Conservation (phyloP, 176 grass and related monocot species). For the Coix lacrymajobi region DNA sequence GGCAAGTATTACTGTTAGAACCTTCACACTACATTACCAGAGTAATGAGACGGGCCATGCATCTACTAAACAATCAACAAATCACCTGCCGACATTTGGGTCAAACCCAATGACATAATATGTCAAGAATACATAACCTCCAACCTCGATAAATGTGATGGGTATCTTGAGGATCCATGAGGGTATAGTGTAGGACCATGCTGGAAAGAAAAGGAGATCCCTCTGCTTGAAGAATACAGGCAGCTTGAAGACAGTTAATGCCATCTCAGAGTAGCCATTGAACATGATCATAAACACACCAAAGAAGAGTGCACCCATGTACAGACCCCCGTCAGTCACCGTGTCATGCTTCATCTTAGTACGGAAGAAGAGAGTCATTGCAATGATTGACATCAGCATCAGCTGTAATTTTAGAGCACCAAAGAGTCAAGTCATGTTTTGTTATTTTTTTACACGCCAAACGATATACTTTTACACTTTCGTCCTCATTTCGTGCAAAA, state of each 20-base stretch:
- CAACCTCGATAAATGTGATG: slow-evolving; percentile 45
- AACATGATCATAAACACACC: slow-evolving; percentile 44
- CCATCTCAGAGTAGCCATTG: slow-evolving; percentile 42
- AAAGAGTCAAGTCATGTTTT: background rate
- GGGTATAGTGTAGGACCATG: slow-evolving; percentile 54
- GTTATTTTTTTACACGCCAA: background rate
- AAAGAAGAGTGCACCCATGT: slow-evolving; percentile 51
- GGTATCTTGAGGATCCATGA: slow-evolving; percentile 55
- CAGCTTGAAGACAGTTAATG: slow-evolving; percentile 37
- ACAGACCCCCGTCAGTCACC: slow-evolving; percentile 28
- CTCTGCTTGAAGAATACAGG: slow-evolving; percentile 71
- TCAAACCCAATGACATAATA: slow-evolving; percentile 67
- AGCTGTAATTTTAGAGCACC: slow-evolving; percentile 29
- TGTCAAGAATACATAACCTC: slow-evolving; percentile 37
- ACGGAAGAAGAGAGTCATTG: slow-evolving; percentile 57
- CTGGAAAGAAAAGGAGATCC: slow-evolving; percentile 57
- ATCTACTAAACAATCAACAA: no score
- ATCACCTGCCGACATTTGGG: slow-evolving; percentile 46
- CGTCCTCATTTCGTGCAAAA: no score
- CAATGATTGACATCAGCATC: slow-evolving; percentile 21
- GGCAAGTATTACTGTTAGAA: background rate
- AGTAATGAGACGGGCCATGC: background rate
- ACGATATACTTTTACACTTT: no score
- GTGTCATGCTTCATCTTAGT: slow-evolving; percentile 44
- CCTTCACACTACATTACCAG: background rate